A percentile compares a stretch with the other conserved stretches of the same genome.
Evolutionary conservation across 345 rosid genomes (phyloP).

Genomic region (Euclidium syriacum): DNA sequence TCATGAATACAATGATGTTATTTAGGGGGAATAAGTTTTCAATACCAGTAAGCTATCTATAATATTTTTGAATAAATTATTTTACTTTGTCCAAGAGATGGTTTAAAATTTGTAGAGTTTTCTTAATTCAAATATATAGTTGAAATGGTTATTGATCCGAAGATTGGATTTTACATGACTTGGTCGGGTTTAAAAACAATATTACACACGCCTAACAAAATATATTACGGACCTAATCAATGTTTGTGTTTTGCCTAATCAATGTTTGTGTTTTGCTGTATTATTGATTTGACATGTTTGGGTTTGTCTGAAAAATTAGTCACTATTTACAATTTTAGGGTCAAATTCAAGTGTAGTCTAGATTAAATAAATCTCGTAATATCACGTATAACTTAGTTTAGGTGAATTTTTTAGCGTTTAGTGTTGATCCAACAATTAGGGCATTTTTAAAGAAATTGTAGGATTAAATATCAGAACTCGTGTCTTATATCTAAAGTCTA

Average conservation of each 20-base stretch:
- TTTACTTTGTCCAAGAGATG: not conserved
- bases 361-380: too few species aligned
- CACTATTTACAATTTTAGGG: too few species aligned
- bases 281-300: not conserved
- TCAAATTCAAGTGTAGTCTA: too few species aligned
- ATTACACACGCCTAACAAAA: not conserved
- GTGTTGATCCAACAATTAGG: too few species aligned
- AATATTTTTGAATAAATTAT: conserved; percentile 1
- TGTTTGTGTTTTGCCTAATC: too few species aligned
- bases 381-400: too few species aligned
- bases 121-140: not conserved
- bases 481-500: too few species aligned
- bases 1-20: conserved; percentile 3
- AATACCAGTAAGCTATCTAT: conserved; percentile 5
- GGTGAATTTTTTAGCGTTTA: too few species aligned
- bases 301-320: not conserved
- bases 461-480: too few species aligned
- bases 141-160: not conserved
- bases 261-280: not conserved
- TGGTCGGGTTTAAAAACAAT: not conserved
- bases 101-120: not conserved
- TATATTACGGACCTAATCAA: too few species aligned
- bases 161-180: not conserved
- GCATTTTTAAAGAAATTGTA: too few species aligned
- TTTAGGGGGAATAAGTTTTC: not conserved